Base-by-base conservation (phyloP, 441 rosid species). In the Arabidopsis lyrata region DNA sequence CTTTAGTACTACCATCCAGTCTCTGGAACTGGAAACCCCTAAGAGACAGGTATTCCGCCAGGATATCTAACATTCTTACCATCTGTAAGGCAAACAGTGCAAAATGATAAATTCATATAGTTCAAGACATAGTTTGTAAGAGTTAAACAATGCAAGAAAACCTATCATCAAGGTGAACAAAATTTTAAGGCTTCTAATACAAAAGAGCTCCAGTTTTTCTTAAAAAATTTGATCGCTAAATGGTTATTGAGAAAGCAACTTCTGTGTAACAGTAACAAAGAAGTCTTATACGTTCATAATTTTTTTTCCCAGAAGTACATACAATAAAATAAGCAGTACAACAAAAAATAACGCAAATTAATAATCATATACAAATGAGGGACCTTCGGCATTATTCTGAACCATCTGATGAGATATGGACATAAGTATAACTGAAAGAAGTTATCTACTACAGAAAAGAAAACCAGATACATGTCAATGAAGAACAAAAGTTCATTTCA, bases 1-100 rank as follows among this genome's bases (percentile, higher is more conserved):
- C 89, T 85, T 96, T 96, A 34, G 99, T 96, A 81, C 99, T 94
- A 71, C 99, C 99, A 85, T 96, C 99, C 80, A 96, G 93, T 85
- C 99, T 87, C 82, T 96, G 99, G 79, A 83, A 96, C 68, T 94
- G 99, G 83, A 94, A 96, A 48, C 98, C 99, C 81, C 96, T 90
- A 58, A 88, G 73, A 3, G 95, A 87, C 94, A 96, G 77, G 73
- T 96, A 96, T 57, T 89, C 94, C 4, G 98, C 92, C 44, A 96
- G 82, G 78, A 96, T 96, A 84, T 96, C 99, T 91, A 96, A 76
- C 98, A 96, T 88, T 82, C 94, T 86, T 48, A 94, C 99, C 99
- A 96, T 96, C 99, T 94, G 96, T 66, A 54, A 65, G 54, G 35
- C 34, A 70, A 65, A 59, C 45, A 79, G 56, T 16, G 55, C 54